These are phyloP conservation scores for Trichophyton rubrum DNA, from an alignment of 2,329 filamentous ascomycete genomes.

Conservation along the genomic window DNA sequence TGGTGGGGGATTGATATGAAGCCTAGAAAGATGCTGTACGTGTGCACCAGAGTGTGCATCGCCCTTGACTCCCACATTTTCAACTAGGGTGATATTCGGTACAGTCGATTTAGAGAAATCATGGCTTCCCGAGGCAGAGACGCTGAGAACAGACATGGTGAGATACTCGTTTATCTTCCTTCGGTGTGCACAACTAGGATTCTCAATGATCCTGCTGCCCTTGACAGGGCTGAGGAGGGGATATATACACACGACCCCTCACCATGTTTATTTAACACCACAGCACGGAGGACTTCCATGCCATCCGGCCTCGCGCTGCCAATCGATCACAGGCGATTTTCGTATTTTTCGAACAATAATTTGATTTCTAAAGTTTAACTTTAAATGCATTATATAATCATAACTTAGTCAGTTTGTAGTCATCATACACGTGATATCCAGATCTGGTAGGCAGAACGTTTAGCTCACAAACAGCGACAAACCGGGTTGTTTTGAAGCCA, in stretches of 20 bases:
- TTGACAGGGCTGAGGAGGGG: neutral
- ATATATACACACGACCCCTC: too few relatives aligned
- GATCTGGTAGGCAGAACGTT: neutral
- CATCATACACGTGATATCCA: neutral
- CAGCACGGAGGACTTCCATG: too few relatives aligned
- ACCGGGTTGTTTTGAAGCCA: neutral
- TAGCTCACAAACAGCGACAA: neutral
- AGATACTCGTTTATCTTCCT: neutral
- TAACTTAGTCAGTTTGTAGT: neutral
- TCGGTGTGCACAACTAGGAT: neutral
- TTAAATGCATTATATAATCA: neutral
- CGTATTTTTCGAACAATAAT: too few relatives aligned
- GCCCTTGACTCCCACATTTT: constrained; percentile 17
- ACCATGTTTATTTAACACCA: too few relatives aligned
- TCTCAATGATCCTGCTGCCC: neutral
- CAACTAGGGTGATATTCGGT: constrained; percentile 16
- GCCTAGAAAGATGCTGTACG: constrained; percentile 16
- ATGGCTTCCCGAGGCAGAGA: constrained; percentile 15
- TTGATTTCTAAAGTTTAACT: neutral
- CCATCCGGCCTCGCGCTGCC: too few relatives aligned
- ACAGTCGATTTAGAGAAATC: constrained; percentile 17
- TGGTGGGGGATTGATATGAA: constrained; percentile 14
- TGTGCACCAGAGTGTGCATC: constrained; percentile 18
- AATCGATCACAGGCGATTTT: too few relatives aligned
- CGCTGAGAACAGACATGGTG: constrained; percentile 15